These are phyloP conservation scores for Elsinoe australis DNA, from an alignment of 2,329 filamentous ascomycete genomes.

Conservation along the genomic window DNA sequence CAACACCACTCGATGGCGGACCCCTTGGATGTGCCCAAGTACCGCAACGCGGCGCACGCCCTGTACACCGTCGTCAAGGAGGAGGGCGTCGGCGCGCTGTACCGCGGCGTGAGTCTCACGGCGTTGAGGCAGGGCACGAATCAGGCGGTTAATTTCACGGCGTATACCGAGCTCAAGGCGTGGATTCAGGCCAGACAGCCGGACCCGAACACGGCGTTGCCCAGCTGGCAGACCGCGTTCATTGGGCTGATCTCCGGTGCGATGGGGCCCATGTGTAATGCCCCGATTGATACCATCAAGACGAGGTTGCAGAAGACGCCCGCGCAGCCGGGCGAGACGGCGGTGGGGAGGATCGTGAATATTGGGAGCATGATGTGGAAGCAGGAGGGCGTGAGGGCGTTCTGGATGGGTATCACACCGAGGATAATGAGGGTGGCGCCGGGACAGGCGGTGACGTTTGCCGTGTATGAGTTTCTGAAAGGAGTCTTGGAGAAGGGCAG, in stretches of 20 bases:
- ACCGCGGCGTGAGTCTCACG: constrained; percentile 88
- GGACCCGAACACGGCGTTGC: constrained; percentile 59
- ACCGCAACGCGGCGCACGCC: constrained; percentile 81
- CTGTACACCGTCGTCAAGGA: constrained; percentile 84
- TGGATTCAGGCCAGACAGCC: constrained; percentile 65
- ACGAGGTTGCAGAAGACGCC: constrained; percentile 87
- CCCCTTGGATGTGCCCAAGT: constrained; percentile 91
- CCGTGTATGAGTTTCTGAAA: constrained; percentile 47
- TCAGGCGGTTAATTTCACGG: constrained; percentile 98
- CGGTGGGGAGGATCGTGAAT: constrained; percentile 64
- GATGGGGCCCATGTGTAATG: constrained; percentile 92
- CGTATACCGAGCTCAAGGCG: constrained; percentile 89
- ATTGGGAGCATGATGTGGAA: constrained; percentile 63
- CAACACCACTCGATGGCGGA: constrained; percentile 98
- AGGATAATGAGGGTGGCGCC: constrained; percentile 95
- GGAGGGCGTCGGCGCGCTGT: constrained; percentile 80
- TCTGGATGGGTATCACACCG: constrained; percentile 98
- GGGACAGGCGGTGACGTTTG: constrained; percentile 75
- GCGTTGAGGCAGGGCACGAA: constrained; percentile 92
- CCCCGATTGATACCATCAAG: constrained; percentile 98
- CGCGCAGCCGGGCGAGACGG: constrained; percentile 67
- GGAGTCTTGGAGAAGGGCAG: constrained; percentile 41
- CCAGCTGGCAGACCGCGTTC: constrained; percentile 80
- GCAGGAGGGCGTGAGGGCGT: constrained; percentile 87
- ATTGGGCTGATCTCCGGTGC: constrained; percentile 89